Base-by-base conservation (phyloP, 2,329 filamentous ascomycete species). In the Penicillium sp. region DNA sequence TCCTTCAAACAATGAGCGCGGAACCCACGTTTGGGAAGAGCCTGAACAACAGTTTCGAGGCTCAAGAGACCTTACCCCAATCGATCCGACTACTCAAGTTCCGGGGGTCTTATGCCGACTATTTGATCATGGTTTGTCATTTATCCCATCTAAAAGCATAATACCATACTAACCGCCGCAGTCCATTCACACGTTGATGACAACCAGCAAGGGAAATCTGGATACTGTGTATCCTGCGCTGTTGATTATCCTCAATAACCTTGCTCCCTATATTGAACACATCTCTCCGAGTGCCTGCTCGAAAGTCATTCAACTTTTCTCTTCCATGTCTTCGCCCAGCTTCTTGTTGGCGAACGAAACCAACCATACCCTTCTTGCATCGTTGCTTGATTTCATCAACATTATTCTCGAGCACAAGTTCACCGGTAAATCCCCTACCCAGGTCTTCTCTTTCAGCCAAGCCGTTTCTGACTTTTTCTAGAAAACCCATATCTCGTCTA, bases 151-250 rank as follows among this genome's bases (percentile, higher is more conserved):
- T 19, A 6, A 38, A 15, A 21, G 7, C 33, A 27, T 27, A 53
- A 35, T 7, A 17, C 17, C 8, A 57, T 63, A 48, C 73, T 77
- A 50, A 76, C 53, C 29, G 29, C 42, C 25, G 54, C 60, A 93
- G 86, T 96, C 93, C 7, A 93, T 97, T 60, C 95, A 96, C 72
- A 91, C 84, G 31, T 84, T 99, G 61, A 95, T 97, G 69, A 94
- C 92, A 0, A 89, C 88, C 6, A 95, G 92, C 70, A 93, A 96
- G 77, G 91, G 92, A 52, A 93, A 90, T 64, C 83, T 97, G 8
- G 89, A 93, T 46, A 91, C 92, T 13, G 90, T 97, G 33, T 97
- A 97, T 70, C 93, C 93, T 17, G 92, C 94, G 1, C 81, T 99
- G 4, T 78, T 99, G 45, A 92, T 93, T 0, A 90, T 97, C 46